phyloP scores from a whole-genome alignment of 805 yeast species.

The Cyberlindnera petersonii region DNA sequence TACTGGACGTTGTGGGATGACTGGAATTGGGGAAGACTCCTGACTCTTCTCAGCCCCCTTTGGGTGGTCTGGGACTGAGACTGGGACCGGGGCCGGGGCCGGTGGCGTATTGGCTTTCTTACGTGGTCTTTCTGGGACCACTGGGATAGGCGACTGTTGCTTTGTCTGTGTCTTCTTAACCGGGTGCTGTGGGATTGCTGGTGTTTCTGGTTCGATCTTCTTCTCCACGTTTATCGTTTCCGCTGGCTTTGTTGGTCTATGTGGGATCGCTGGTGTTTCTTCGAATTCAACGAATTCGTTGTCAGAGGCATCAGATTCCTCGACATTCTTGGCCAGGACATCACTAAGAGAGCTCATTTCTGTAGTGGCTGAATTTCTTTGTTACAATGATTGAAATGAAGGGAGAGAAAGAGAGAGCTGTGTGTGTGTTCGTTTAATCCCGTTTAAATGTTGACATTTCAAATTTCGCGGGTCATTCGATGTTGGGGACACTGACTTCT shows the following conservation, averaged over 20 bases:
- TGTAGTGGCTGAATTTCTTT: too few relatives aligned
- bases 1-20: conserved; percentile 13
- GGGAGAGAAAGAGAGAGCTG: too few relatives aligned
- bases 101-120: too few relatives aligned
- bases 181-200: not conserved
- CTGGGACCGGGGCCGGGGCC: too few relatives aligned
- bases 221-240: too few relatives aligned
- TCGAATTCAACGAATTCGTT: conserved; percentile 3
- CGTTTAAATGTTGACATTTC: conserved; percentile 4
- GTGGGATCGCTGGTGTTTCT: conserved; percentile 9
- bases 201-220: not conserved
- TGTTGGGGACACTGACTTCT: too few relatives aligned
- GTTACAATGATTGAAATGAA: too few relatives aligned
- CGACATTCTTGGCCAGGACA: conserved; percentile 4
- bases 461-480: too few relatives aligned
- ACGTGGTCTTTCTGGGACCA: too few relatives aligned
- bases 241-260: conserved; percentile 12
- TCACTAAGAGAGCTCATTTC: conserved; percentile 7
- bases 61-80: too few relatives aligned
- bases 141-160: not conserved
- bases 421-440: not conserved
- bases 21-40: conserved; percentile 7
- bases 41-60: not conserved
- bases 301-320: not conserved
- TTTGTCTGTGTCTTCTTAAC: too few relatives aligned